Conservation (phyloP, 768 basidiomycete genomes). For the Amanita thiersii region DNA sequence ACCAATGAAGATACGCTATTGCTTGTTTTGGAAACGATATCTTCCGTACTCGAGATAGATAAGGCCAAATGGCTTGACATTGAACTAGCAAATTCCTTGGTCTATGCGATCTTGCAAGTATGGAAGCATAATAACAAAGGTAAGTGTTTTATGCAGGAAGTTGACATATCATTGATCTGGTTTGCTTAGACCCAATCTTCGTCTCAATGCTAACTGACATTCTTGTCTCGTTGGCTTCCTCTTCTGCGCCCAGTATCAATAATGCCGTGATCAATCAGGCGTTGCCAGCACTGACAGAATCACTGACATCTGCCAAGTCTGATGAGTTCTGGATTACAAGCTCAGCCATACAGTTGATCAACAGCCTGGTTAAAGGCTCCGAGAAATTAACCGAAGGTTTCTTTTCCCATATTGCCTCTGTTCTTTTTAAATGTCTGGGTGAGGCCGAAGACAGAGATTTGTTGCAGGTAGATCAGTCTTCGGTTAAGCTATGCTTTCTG, state of each 20-base stretch:
- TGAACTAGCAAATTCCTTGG: conserved; percentile 59
- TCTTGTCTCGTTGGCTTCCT: conserved; percentile 58
- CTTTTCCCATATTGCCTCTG: conserved; percentile 67
- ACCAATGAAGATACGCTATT: conserved; percentile 86
- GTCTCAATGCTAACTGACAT: conserved; percentile 81
- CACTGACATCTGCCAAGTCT: conserved; percentile 48
- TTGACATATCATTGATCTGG: conserved; percentile 4
- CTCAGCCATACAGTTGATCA: conserved; percentile 77
- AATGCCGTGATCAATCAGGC: conserved; percentile 65
- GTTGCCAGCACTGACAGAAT: conserved; percentile 62
- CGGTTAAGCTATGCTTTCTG: conserved; percentile 1
- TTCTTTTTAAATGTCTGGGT: conserved; percentile 61
- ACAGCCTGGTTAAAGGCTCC: conserved; percentile 62
- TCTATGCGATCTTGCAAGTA: conserved; percentile 61
- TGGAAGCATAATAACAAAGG: conserved; percentile 89
- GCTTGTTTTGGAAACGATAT: conserved; percentile 79
- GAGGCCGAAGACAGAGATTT: conserved; percentile 82
- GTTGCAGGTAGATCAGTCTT: conserved; percentile 43
- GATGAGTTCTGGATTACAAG: conserved; percentile 70
- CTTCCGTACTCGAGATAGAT: conserved; percentile 69
- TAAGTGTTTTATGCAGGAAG: conserved; percentile 15
- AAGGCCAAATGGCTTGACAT: conserved; percentile 64
- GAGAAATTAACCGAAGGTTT: conserved; percentile 72
- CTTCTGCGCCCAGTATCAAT: conserved; percentile 54
- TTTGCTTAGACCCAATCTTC: conserved; percentile 68